Percentiles rank a stretch among this genome's conserved stretches.
Conservation (phyloP, 2,329 filamentous ascomycete species). For the Didymella keratinophila region DNA sequence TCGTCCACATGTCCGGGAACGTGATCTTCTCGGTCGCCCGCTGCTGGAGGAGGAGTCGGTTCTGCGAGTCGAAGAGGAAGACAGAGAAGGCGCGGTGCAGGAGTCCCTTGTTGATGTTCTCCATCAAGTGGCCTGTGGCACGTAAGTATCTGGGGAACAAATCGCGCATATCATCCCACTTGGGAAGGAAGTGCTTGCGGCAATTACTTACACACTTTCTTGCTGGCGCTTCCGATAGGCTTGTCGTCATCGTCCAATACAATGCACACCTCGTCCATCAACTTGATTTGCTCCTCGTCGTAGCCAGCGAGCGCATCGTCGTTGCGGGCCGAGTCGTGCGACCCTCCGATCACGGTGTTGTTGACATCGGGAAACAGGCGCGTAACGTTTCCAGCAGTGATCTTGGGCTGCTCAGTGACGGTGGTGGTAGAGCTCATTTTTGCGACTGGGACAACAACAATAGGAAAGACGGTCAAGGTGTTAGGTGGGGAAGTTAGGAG, state of each 20-base stretch:
- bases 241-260: conserved; percentile 90
- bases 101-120: conserved; percentile 95
- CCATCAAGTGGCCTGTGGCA: conserved; percentile 87
- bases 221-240: conserved; percentile 95
- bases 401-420: conserved; percentile 61
- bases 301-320: conserved; percentile 83
- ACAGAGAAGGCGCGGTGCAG: conserved; percentile 97
- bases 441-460: conserved; percentile 15
- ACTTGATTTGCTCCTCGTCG: conserved; percentile 94
- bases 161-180: conserved; percentile 19
- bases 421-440: conserved; percentile 46
- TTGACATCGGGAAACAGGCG: conserved; percentile 87
- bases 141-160: conserved; percentile 24
- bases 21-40: conserved; percentile 97
- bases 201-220: conserved; percentile 84
- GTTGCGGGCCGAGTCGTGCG: conserved; percentile 63
- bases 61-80: conserved; percentile 95
- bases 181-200: conserved; percentile 11
- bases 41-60: conserved; percentile 93
- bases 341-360: conserved; percentile 66
- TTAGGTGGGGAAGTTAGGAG: conserved; percentile 16
- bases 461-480: conserved; percentile 10
- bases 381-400: conserved; percentile 86
- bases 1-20: conserved; percentile 99
- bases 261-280: conserved; percentile 99